Base-by-base conservation (phyloP, 306 rosid species). In the Hippophae rhamnoides region DNA sequence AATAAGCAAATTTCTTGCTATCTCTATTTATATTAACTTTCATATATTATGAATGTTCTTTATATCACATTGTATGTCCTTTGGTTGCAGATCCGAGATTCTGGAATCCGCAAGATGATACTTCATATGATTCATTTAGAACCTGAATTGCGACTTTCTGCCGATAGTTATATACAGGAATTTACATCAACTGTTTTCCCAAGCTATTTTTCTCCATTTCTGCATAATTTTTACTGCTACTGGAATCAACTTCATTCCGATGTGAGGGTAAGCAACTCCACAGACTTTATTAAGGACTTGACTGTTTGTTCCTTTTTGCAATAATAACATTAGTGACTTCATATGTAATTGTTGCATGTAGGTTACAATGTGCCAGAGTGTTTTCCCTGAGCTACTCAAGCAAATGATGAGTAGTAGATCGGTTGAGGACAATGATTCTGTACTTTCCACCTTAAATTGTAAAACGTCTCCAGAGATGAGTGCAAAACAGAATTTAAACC, bases 71-170 rank as follows among this genome's bases (percentile, higher is more conserved):
- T 72, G 5, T 45, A 52, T 68, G 65, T 31, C n/a, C 45, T 57
- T 25, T 69, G 70, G 59, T 46, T 69, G 83, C 86, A 92, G 98
- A 92, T 92, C 77, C 95, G 87, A 38, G 98, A 87, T 78, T 71
- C 61, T 74, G 98, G 96, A 79, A 72, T 85, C 64, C 90, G 99
- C 54, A 85, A 88, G 74, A 76, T 92, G 96, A 88, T 92, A 62
- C 82, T 79, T 56, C 96, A 88, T 78, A 92, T 92, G 99, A 88
- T 92, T 77, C 93, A 88, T 71, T 70, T 92, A 62, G 96, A 92
- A 66, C 96, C 96, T 48, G 95, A 87, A 69, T 74, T 76, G 38
- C 84, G 99, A 56, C 82, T 85, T 69, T 80, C 96, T 75, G 96
- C 96, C 63, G 95, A 83, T 72, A 68, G 74, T 67, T 92, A 92